Percentiles rank a stretch among this genome's conserved stretches.
Evolutionary conservation across 176 grass and related monocot genomes (phyloP).

Genomic region (Phyllostachys edulis): DNA sequence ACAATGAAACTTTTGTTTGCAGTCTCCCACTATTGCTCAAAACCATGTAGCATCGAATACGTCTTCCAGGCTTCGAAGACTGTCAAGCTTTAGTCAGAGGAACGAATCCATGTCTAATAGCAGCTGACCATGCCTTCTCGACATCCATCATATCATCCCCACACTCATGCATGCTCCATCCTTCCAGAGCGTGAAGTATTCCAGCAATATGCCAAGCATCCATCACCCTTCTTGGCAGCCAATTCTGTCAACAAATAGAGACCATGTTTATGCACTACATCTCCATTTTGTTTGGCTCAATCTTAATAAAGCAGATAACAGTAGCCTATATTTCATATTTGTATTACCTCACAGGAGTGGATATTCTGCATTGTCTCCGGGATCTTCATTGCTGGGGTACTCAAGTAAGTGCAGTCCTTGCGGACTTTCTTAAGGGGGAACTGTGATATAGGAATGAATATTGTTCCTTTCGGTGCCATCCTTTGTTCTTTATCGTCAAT

Average conservation of each 20-base stretch:
- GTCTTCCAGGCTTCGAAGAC: neutral
- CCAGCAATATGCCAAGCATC: conserved; percentile 71
- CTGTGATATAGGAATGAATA: conserved; percentile 67
- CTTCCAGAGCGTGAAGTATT: conserved; percentile 73
- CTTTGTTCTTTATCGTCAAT: conserved; percentile 62
- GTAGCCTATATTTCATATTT: neutral
- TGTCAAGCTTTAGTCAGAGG: conserved; percentile 40
- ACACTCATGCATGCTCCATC: conserved; percentile 61
- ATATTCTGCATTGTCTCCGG: conserved; percentile 74
- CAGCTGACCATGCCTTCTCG: conserved; percentile 61
- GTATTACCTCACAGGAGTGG: conserved; percentile 76
- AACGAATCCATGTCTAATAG: conserved; percentile 60
- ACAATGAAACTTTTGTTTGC: neutral
- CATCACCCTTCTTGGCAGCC: conserved; percentile 91
- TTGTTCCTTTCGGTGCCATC: conserved; percentile 60
- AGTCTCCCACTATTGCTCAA: neutral
- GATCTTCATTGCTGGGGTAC: conserved; percentile 82
- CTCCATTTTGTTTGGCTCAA: neutral
- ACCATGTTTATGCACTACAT: neutral
- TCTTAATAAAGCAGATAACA: neutral
- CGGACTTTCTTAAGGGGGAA: conserved; percentile 69
- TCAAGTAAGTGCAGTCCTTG: conserved; percentile 74
- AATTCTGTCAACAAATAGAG: conserved; percentile 51
- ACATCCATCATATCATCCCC: conserved; percentile 53
- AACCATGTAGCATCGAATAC: neutral